Evolutionary conservation across 2,329 filamentous ascomycete genomes (phyloP).

Genomic region (Myriosclerotinia curreyana): DNA sequence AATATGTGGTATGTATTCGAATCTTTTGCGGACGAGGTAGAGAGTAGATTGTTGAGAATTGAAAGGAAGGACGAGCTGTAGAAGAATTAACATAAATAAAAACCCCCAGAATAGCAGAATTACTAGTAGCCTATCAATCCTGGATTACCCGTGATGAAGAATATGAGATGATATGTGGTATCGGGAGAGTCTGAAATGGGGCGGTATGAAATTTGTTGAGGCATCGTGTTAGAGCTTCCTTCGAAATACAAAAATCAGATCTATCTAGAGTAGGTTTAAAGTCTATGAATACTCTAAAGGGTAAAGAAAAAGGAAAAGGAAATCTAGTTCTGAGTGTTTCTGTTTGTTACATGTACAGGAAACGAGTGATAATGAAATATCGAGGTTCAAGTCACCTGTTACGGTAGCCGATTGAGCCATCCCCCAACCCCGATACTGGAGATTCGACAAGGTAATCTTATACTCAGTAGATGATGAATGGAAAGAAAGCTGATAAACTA

Average conservation of each 20-base stretch:
- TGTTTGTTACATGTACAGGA: too few species aligned
- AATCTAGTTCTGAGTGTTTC: too few species aligned
- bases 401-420: too few species aligned
- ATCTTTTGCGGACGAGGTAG: conserved; percentile 41
- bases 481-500: neutral
- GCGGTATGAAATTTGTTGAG: conserved; percentile 28
- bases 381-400: too few species aligned
- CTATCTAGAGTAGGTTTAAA: too few species aligned
- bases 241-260: too few species aligned
- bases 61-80: conserved; percentile 53
- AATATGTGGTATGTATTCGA: conserved; percentile 46
- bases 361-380: too few species aligned
- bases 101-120: too few species aligned
- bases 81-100: neutral
- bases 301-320: too few species aligned
- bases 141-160: conserved; percentile 74
- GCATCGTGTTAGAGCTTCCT: neutral
- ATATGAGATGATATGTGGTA: conserved; percentile 51
- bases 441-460: neutral
- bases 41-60: conserved; percentile 53
- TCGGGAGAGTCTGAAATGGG: conserved; percentile 24
- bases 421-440: neutral
- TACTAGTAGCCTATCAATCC: conserved; percentile 72
- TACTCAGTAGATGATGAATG: neutral
- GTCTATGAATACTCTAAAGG: too few species aligned